Evolutionary conservation across 805 yeast species (phyloP).

Genomic region (Candida sakaeoensis): DNA sequence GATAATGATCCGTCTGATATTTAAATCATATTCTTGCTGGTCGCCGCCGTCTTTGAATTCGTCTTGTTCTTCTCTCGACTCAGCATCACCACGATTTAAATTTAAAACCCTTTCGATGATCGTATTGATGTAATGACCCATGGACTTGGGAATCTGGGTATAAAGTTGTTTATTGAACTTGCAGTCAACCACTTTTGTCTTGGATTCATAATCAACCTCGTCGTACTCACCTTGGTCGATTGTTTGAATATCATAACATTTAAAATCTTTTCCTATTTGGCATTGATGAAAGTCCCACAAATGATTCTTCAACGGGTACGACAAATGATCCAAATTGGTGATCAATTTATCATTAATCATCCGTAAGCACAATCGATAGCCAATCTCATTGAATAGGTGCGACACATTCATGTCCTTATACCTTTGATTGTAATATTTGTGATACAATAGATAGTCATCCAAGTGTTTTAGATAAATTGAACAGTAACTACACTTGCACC

Average conservation of each 20-base stretch:
- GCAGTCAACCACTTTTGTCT: constrained; percentile 12
- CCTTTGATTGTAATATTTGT: constrained; percentile 53
- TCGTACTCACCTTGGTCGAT: constrained; percentile 37
- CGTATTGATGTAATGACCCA: constrained; percentile 34
- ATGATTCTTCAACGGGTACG: constrained; percentile 18
- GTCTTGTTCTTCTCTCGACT: constrained; percentile 25
- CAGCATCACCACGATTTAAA: constrained; percentile 41
- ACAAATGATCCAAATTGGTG: constrained; percentile 12
- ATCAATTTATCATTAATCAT: constrained; percentile 12
- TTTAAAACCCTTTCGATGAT: constrained; percentile 28
- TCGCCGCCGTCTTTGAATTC: constrained; percentile 36
- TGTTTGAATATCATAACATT: constrained; percentile 29
- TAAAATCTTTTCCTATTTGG: constrained; percentile 22
- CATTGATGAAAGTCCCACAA: constrained; percentile 31
- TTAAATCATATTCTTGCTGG: constrained; percentile 11
- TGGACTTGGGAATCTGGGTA: constrained; percentile 15
- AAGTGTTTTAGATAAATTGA: constrained; percentile 43
- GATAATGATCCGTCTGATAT: constrained; percentile 23
- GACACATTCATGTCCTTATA: constrained; percentile 62
- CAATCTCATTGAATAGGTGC: constrained; percentile 51
- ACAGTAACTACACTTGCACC: constrained; percentile 65
- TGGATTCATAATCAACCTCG: constrained; percentile 25
- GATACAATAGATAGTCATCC: constrained; percentile 62
- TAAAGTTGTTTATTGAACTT: constrained; percentile 10
- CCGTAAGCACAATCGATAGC: constrained; percentile 41